phyloP scores from a whole-genome alignment of 768 basidiomycete species.

The Sporobolomyces roseus region DNA sequence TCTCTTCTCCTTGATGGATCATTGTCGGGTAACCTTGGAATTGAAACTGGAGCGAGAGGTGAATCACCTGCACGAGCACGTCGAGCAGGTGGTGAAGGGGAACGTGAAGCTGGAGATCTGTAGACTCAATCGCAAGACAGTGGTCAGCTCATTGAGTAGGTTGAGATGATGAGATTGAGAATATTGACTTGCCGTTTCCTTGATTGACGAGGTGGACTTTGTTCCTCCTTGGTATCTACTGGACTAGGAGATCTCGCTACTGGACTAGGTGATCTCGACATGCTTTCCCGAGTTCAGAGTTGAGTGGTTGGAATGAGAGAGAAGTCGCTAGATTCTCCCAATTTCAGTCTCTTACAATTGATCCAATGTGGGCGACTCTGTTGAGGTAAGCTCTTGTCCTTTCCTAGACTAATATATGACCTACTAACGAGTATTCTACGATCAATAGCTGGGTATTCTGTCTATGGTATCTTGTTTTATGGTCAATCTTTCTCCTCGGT shows the following conservation, averaged over 20 bases:
- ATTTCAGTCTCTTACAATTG: not conserved
- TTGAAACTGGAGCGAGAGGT: constrained; percentile 23
- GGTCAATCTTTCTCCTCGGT: constrained; percentile 66
- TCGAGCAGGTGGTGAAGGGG: constrained; percentile 30
- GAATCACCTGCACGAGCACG: constrained; percentile 15
- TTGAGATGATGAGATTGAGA: not conserved
- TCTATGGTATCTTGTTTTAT: constrained; percentile 62
- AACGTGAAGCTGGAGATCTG: constrained; percentile 32
- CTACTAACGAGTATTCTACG: too few species aligned
- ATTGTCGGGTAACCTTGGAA: constrained; percentile 54
- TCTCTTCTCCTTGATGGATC: constrained; percentile 72
- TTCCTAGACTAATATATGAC: too few species aligned
- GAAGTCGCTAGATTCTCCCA: not conserved
- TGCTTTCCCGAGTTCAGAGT: not conserved
- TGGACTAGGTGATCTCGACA: constrained; percentile 24
- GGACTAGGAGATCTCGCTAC: constrained; percentile 8
- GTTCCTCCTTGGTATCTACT: not conserved
- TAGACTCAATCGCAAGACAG: too few species aligned
- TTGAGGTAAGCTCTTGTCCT: not conserved
- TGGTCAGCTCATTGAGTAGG: not conserved
- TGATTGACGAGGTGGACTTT: not conserved
- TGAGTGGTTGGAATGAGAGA: too few species aligned
- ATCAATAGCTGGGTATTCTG: constrained; percentile 22
- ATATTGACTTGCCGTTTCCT: constrained; percentile 32
- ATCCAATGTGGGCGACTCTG: constrained; percentile 16